Evolutionary conservation across 2,329 filamentous ascomycete genomes (phyloP), one percentile per base, ranked within the genome.

Genomic region (Ophioceras dolichostomum): DNA sequence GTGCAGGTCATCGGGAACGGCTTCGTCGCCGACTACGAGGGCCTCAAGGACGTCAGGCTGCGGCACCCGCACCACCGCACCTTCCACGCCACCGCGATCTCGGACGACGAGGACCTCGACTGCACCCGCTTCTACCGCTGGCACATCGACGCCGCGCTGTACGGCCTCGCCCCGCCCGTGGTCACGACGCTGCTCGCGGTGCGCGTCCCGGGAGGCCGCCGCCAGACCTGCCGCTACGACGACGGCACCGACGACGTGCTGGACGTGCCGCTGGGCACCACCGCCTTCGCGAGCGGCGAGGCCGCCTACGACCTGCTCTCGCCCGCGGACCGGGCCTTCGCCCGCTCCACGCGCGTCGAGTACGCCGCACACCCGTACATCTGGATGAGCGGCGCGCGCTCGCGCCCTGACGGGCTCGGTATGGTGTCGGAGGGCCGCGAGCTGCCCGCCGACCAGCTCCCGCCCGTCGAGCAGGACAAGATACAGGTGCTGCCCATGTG

Each of bases 1-100:
- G 79, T 84, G 2, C 83, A 88, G 50, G 76, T 87, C 38, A 87
- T 88, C 42, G 83, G 83, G 29, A 85, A 88, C 49, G 83, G 83
- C 5, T 68, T 71, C 33, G 68, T 88, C 2, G 54, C 68, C 1
- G 68, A 72, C 22, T 87, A 85, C 47, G 81, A 87, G 52, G 83
- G 82, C 1, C 61, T 88, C 9, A 58, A 68, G 45, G 65, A 86
- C 51, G 69, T 87, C 43, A 72, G 62, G 24, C 68, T 88, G 22
- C 71, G 71, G 39, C 83, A 88, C 50, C 83, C 83, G 5, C 83
- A 88, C 50, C 83, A 88, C 62, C 70, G 69, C 40, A 85, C 77
- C 1, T 88, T 88, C 58, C 83, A 88, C 56, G 70, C 73, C 37
- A 72, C 73, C 5, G 52, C 61, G 16, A 73, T 88, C 43, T 68